Evolutionary conservation across 2,329 filamentous ascomycete genomes (phyloP).

Genomic region (Nigrospora oryzae): DNA sequence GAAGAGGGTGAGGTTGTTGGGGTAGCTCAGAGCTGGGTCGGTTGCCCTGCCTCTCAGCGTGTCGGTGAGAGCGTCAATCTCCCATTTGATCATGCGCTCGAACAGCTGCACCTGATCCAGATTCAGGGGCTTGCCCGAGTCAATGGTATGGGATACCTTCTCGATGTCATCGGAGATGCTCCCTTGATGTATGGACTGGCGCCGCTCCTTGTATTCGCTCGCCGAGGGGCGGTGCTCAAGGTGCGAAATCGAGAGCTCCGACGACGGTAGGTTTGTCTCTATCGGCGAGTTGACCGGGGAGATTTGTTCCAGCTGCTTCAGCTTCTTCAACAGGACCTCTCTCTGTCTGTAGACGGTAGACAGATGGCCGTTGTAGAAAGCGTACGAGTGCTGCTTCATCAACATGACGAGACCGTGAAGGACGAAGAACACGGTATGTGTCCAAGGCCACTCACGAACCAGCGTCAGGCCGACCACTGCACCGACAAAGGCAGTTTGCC

Average conservation of each 20-base stretch:
- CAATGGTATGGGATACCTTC: conserved; percentile 52
- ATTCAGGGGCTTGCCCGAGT: conserved; percentile 51
- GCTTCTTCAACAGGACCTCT: conserved; percentile 29
- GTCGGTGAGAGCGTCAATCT: conserved; percentile 55
- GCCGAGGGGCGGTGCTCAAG: conserved; percentile 31
- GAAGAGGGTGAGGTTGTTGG: conserved; percentile 55
- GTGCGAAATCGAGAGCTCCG: conserved; percentile 36
- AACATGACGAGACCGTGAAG: conserved; percentile 56
- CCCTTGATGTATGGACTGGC: conserved; percentile 26
- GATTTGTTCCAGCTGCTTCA: conserved; percentile 50
- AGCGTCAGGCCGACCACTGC: conserved; percentile 57
- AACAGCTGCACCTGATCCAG: conserved; percentile 55
- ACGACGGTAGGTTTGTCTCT: conserved; percentile 28
- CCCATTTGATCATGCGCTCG: conserved; percentile 55
- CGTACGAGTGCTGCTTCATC: conserved; percentile 79
- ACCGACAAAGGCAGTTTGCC: conserved; percentile 59
- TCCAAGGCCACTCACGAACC: conserved; percentile 73
- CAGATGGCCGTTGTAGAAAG: conserved; percentile 70
- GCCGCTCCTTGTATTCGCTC: conserved; percentile 29
- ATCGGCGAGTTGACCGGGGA: conserved; percentile 35
- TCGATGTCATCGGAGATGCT: conserved; percentile 40
- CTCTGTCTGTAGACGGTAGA: conserved; percentile 50
- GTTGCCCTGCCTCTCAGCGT: conserved; percentile 58
- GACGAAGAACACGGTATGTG: conserved; percentile 55
- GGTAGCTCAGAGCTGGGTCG: conserved; percentile 45